Base-by-base conservation (phyloP, 164 flowering plant species). In the Hamamelis virginiana region DNA sequence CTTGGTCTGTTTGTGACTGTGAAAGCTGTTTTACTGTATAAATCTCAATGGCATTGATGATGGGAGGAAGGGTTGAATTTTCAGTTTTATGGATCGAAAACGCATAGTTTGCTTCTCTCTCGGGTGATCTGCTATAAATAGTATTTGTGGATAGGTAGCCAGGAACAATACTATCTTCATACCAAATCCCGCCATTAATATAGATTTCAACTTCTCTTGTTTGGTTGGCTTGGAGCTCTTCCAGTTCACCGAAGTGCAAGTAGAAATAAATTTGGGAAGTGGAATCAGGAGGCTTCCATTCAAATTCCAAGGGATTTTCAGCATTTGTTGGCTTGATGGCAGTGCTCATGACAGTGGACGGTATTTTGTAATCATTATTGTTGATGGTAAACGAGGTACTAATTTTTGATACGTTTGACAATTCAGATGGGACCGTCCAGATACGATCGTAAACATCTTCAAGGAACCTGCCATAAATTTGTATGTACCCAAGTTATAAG, bases 31-130 rank as follows among this genome's bases (percentile, higher is more conserved):
- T 62, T n/a, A 71, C 55, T 11, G 1, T 22, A 65, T 68, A 82
- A 55, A 74, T 16, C 77, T 82, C 85, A 18, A 78, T 4, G 1
- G 83, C 83, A 69, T 80, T 80, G 16, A 80, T 38, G 45, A 80
- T 59, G 0, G 85, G 82, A 4, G 83, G 81, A 52, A 70, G 76
- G 38, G 76, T 77, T 21, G 83, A 77, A 11, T 59, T 46, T 5
- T 14, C 41, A 33, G 41, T 33, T 33, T 33, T 33, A 33, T 33
- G 6, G 2, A 33, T 33, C 6, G 41, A 33, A 33, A 33, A 2
- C 41, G 2, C 6, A 33, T 2, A 33, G 6, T 33, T 33, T 33
- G 2, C 41, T 33, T 2, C 41, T 2, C 2, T 33, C 41, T 33
- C 41, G 2, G 41, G 41, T 33, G 41, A 33, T 33, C 2, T 6